Evolutionary conservation across 176 grass and related monocot species (phyloP).

Genomic region (barley (Hordeum vulgare)): DNA sequence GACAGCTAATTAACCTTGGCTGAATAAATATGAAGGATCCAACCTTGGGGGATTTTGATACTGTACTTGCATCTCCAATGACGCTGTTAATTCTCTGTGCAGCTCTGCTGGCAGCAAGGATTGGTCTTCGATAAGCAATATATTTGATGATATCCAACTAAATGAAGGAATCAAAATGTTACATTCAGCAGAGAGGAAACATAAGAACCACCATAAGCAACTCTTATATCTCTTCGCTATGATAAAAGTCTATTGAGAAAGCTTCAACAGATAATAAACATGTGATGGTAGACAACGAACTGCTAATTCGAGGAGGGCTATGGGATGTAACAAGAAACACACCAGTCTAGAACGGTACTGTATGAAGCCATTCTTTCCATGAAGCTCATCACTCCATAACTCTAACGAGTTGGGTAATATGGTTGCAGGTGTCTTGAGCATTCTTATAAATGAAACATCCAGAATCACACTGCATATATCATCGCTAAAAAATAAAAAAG

Average conservation of each 20-base stretch:
- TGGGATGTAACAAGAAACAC: background rate
- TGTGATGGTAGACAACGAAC: too few relatives aligned
- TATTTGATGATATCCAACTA: conserved; percentile 86
- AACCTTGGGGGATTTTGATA: conserved; percentile 59
- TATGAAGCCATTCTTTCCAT: background rate
- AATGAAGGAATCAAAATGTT: conserved; percentile 3
- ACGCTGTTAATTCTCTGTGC: conserved; percentile 62
- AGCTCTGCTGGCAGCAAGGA: conserved; percentile 55
- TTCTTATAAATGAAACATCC: conserved; percentile 1
- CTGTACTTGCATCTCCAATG: conserved; percentile 41
- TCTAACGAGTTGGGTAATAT: background rate
- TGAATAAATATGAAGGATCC: background rate
- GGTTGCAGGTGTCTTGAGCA: background rate
- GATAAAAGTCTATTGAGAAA: too few relatives aligned
- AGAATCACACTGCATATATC: background rate
- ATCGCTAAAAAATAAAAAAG: background rate
- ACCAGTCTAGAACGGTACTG: background rate
- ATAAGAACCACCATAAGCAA: too few relatives aligned
- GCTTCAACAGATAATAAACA: too few relatives aligned
- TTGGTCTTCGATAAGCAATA: conserved; percentile 68
- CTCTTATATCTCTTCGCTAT: too few relatives aligned
- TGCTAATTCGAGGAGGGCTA: too few relatives aligned
- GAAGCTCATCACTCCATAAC: background rate
- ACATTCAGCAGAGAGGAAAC: too few relatives aligned
- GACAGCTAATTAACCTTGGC: too few relatives aligned